Evolutionary conservation across 2,329 filamentous ascomycete species (phyloP).

Genomic region (Diaporthe sp.): DNA sequence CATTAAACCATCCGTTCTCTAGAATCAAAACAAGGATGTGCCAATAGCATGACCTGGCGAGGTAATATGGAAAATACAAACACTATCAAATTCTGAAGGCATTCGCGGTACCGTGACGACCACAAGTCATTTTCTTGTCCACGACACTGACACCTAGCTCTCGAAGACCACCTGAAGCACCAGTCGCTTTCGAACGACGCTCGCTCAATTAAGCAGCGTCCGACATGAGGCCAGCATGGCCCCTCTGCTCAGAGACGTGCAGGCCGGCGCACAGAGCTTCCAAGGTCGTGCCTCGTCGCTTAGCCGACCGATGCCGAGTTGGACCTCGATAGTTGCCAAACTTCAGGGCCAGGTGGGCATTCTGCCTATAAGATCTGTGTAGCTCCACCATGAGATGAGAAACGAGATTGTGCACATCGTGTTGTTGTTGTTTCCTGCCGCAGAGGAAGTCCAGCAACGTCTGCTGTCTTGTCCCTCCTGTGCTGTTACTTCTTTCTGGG

Average conservation of each 20-base stretch:
- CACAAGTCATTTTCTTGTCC: background rate
- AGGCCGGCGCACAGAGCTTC: constrained; percentile 23
- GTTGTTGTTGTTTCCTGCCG: background rate
- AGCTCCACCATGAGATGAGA: background rate
- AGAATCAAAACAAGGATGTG: constrained; percentile 33
- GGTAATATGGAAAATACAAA: constrained; percentile 39
- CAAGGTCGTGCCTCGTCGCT: background rate
- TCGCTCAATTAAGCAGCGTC: background rate
- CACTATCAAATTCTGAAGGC: constrained; percentile 3
- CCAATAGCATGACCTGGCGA: constrained; percentile 33
- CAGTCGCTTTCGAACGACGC: background rate
- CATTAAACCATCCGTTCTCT: constrained; percentile 28
- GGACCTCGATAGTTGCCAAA: background rate
- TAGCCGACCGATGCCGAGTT: constrained; percentile 18
- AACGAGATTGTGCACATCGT: background rate
- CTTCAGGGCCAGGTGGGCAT: background rate
- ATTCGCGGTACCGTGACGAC: background rate
- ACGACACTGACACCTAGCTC: background rate
- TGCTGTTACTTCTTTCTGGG: background rate
- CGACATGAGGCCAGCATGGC: background rate
- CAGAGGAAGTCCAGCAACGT: background rate
- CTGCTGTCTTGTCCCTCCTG: background rate
- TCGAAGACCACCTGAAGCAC: background rate
- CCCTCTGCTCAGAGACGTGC: background rate
- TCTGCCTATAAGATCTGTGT: background rate